Conservation (phyloP, 208 protist genomes). For the Porcisia hertigi region DNA sequence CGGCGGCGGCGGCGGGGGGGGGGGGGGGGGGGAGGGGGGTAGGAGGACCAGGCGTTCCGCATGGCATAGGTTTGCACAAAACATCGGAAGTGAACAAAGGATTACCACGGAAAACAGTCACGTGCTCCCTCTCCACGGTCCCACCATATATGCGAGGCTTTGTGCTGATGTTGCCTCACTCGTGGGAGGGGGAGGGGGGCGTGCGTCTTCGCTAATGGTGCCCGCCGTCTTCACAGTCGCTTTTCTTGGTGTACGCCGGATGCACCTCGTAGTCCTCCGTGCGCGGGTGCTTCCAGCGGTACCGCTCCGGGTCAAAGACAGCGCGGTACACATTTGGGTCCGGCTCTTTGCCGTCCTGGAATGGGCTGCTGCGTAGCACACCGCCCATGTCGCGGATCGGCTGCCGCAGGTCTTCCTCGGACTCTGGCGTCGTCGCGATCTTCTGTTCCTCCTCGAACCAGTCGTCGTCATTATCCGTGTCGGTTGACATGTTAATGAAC, state of each 20-base stretch:
- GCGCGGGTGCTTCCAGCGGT: conserved; percentile 77
- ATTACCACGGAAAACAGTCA: background rate
- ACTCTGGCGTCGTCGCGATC: conserved; percentile 84
- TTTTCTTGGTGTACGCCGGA: conserved; percentile 69
- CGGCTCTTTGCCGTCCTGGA: conserved; percentile 82
- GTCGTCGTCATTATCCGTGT: conserved; percentile 88
- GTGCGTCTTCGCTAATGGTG: conserved; percentile 1
- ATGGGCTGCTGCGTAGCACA: conserved; percentile 66
- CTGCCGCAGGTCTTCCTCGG: conserved; percentile 69
- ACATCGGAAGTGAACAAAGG: background rate
- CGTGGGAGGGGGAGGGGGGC: background rate
- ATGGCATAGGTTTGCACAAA: background rate
- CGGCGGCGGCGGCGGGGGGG: no score
- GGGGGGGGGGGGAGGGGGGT: background rate
- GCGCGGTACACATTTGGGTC: conserved; percentile 80
- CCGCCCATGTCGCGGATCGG: conserved; percentile 81
- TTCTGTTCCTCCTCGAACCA: conserved; percentile 88
- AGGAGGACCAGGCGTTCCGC: background rate
- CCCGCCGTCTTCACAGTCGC: conserved; percentile 16
- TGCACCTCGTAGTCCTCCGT: conserved; percentile 84
- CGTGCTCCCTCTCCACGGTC: background rate
- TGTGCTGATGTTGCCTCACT: background rate
- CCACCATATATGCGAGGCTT: background rate
- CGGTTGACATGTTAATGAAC: conserved; percentile 91
- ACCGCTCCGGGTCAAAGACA: conserved; percentile 84